These are phyloP conservation scores for Chlamydomonas eustigma DNA, from an alignment of 139 green algal species.

Conservation along the genomic window DNA sequence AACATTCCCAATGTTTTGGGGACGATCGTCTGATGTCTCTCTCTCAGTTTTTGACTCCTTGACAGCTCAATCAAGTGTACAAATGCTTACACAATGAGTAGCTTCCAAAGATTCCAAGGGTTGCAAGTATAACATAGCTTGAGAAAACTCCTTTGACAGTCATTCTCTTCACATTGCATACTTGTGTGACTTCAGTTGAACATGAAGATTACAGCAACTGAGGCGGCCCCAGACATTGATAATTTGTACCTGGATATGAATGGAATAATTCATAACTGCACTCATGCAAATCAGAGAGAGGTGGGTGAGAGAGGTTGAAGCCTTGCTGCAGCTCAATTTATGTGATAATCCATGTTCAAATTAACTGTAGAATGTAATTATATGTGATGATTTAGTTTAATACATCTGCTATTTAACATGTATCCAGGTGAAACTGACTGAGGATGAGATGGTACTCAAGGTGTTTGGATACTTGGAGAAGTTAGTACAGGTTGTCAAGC, in stretches of 20 bases:
- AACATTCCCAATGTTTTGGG: background rate
- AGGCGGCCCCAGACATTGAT: conserved; percentile 68
- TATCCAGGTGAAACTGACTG: conserved; percentile 60
- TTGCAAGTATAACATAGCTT: background rate
- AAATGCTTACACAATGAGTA: too few species aligned
- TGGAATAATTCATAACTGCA: conserved; percentile 95
- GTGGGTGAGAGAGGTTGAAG: background rate
- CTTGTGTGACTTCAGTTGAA: conserved; percentile 50
- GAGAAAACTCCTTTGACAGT: background rate
- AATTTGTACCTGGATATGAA: conserved; percentile 97
- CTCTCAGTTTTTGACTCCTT: background rate
- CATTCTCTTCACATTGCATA: background rate
- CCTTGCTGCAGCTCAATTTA: background rate
- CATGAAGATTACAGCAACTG: conserved; percentile 64
- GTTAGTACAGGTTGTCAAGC: conserved; percentile 84
- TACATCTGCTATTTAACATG: too few species aligned
- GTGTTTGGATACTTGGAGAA: conserved; percentile 90
- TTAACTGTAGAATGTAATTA: conserved; percentile 14
- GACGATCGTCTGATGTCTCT: background rate
- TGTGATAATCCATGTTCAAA: background rate
- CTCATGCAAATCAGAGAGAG: conserved; percentile 76
- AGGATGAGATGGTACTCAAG: conserved; percentile 87
- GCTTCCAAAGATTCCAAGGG: too few species aligned
- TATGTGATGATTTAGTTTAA: too few species aligned
- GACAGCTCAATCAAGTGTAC: background rate